Evolutionary conservation across 306 rosid genomes (phyloP), one percentile per base, ranked within the genome.

Genomic region (Citrullus colocynthis): DNA sequence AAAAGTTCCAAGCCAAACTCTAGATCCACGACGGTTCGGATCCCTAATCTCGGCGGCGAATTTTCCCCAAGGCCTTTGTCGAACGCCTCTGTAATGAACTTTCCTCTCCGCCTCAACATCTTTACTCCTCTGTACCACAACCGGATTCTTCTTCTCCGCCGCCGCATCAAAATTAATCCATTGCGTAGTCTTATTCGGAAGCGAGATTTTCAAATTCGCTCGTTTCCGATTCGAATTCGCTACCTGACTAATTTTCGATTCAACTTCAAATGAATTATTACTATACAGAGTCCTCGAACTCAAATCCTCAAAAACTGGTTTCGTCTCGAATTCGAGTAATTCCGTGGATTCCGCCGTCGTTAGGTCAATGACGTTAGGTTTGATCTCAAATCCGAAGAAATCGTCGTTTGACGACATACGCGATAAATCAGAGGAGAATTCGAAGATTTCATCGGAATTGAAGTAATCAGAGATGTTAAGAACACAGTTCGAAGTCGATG

Each of bases 31-130:
- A 14, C 88, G 88, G 37, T 83, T 90, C 41, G 96, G 96, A 48
- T 90, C 96, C 4, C 92, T 87, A 57, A 90, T 90, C 84, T 90
- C 96, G 2, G 96, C 89, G 0, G 96, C 96, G 81, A 65, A 90
- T 32, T 90, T 90, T 0, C 96, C 96, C 96, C 96, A 90, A 3
- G 96, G 96, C 78, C 96, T 78, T 30, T 78, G 92, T 3, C 96
- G 87, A 30, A 90, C 96, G 0, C 96, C 96, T 84, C 96, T 78
- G 81, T 90, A 83, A 65, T 80, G 86, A 61, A 61, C 66, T 55
- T 13, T 59, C 58, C 37, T 66, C 57, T 15, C 82, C 52, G 79
- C 79, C 5, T 34, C 21, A 2, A 15, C 36, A 77, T 77, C 73
- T 9, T 44, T 34, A 34, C 30, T 52, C 74, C 37, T 63, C 75